phyloP scores from a whole-genome alignment of 1,284 basidiomycete genomes.

The Apiotrichum mycotoxinovorans region DNA sequence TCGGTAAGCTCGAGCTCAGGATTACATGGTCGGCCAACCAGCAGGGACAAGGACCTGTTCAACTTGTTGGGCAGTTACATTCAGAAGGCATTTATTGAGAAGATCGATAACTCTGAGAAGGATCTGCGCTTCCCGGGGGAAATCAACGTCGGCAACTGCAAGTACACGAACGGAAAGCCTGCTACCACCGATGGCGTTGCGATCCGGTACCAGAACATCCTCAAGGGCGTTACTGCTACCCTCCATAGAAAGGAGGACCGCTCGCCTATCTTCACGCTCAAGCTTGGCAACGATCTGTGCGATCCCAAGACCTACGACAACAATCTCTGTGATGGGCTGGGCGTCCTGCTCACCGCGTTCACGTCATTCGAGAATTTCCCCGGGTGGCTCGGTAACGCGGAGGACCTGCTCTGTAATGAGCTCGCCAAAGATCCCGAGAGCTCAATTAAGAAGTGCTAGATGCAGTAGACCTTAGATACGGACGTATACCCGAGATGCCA shows the following conservation, averaged over 20 bases:
- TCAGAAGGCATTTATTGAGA: no score
- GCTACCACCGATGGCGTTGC: neutral
- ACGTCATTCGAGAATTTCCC: no score
- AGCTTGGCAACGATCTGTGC: neutral
- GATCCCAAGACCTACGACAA: neutral
- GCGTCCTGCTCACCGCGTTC: slow-evolving; percentile 23
- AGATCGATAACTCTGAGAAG: neutral
- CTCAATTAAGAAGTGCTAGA: no score
- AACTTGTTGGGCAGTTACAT: no score
- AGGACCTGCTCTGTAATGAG: no score
- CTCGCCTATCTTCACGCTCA: neutral
- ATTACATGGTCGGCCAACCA: no score
- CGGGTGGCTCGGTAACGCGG: no score
- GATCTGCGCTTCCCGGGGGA: neutral
- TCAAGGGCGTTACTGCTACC: neutral
- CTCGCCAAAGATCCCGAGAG: no score
- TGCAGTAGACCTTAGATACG: no score
- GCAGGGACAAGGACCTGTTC: no score
- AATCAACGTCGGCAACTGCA: neutral
- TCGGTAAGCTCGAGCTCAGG: no score
- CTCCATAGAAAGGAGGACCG: neutral
- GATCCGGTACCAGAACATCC: neutral
- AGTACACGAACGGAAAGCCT: neutral
- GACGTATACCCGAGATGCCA: no score
- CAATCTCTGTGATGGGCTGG: neutral